These are phyloP conservation scores for Suhomyces guaymorum DNA, from an alignment of 1,139 yeast genomes.

Conservation along the genomic window DNA sequence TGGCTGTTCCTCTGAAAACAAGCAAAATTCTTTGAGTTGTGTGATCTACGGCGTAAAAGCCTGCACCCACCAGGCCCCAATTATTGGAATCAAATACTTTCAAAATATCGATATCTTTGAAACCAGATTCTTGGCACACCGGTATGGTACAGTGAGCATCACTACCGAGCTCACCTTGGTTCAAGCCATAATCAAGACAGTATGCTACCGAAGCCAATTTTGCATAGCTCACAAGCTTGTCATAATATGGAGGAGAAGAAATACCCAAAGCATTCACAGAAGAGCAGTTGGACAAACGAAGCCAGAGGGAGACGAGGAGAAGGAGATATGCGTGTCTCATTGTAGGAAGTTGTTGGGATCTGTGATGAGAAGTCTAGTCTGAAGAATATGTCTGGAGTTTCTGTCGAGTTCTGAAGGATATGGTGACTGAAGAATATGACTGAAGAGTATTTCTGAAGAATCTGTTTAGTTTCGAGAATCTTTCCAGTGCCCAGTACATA, in stretches of 20 bases:
- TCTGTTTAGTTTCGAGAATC: too few species aligned
- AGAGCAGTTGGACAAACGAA: too few species aligned
- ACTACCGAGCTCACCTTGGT: slow-evolving; percentile 26
- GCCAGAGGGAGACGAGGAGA: too few species aligned
- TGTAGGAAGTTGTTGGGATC: too few species aligned
- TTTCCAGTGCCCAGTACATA: neutral
- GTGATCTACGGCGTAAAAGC: slow-evolving; percentile 47
- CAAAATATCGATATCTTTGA: slow-evolving; percentile 31
- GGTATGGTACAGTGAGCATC: slow-evolving; percentile 22
- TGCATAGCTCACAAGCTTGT: slow-evolving; percentile 35
- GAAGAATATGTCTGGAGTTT: too few species aligned
- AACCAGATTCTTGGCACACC: slow-evolving; percentile 23
- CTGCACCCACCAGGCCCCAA: slow-evolving; percentile 53
- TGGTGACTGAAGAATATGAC: too few species aligned
- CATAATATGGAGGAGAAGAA: slow-evolving; percentile 20
- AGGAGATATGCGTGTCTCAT: too few species aligned
- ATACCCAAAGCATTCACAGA: too few species aligned
- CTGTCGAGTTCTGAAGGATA: too few species aligned
- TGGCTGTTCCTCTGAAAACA: slow-evolving; percentile 59
- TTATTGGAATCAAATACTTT: slow-evolving; percentile 41
- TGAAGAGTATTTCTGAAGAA: too few species aligned
- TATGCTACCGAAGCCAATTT: slow-evolving; percentile 39
- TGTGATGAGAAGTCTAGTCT: too few species aligned
- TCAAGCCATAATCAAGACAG: slow-evolving; percentile 37
- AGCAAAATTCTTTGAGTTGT: slow-evolving; percentile 35